phyloP scores from a whole-genome alignment of 495 filamentous ascomycete genomes.

The Daldinia loculata region DNA sequence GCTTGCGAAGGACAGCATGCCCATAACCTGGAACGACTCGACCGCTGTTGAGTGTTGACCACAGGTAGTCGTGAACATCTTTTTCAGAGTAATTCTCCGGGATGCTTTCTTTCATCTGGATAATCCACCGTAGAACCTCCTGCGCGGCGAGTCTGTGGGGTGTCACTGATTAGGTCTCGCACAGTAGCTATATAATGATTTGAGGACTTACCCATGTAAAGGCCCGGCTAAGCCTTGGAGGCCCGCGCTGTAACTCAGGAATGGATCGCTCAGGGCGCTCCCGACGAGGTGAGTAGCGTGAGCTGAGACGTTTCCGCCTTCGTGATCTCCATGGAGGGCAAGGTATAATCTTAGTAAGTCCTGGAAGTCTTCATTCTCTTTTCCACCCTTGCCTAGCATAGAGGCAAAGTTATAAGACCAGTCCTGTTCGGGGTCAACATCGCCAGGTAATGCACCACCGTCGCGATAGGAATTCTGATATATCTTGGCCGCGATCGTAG shows the following conservation, averaged over 20 bases:
- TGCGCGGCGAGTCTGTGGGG: constrained; percentile 79
- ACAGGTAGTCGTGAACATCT: constrained; percentile 87
- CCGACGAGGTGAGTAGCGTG: constrained; percentile 98
- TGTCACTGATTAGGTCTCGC: constrained; percentile 23
- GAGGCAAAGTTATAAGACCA: constrained; percentile 99
- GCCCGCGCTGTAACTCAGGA: constrained; percentile 94
- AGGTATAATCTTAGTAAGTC: constrained; percentile 93
- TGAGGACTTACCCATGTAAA: constrained; percentile 74
- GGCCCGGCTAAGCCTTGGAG: constrained; percentile 95
- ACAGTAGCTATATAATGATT: neutral
- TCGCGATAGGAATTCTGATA: constrained; percentile 88
- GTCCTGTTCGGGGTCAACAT: constrained; percentile 84
- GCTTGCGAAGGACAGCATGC: constrained; percentile 97
- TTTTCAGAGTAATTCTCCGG: constrained; percentile 78
- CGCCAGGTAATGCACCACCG: constrained; percentile 76
- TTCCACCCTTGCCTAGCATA: constrained; percentile 90
- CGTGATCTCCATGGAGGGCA: constrained; percentile 96
- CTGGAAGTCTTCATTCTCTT: constrained; percentile 90
- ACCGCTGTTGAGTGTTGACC: constrained; percentile 90
- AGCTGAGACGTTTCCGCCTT: constrained; percentile 96
- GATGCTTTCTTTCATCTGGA: constrained; percentile 91
- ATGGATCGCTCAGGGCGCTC: constrained; percentile 93
- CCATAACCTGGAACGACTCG: constrained; percentile 97
- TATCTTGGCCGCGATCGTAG: constrained; percentile 95
- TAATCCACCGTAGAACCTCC: constrained; percentile 94